Base-by-base conservation (phyloP, 2,329 filamentous ascomycete species). In the Aspergillus oerlinghausenensis region DNA sequence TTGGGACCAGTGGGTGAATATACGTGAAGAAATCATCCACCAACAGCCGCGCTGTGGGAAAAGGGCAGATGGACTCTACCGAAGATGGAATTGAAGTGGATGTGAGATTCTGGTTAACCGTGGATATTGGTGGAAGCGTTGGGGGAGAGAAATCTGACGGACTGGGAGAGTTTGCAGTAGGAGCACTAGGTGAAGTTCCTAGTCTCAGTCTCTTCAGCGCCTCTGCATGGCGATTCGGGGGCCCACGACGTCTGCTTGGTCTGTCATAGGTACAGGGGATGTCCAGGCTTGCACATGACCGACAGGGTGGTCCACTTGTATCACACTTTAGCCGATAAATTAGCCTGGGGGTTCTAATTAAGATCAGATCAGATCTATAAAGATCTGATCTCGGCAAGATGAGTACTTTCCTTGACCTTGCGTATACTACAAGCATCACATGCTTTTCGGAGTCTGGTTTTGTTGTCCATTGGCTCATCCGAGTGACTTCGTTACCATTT, bases 231-330 rank as follows among this genome's bases (percentile, higher is more conserved):
- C 82, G 76, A 65, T 88, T 88, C 32, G 85, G 84, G 38, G 86
- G 86, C 4, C 86, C 86, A 65, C 86, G 78, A 57, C 86, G 79
- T 56, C 83, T 79, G 67, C 82, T 86, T 26, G 84, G 84, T 60
- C 85, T 77, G 50, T 86, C 79, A 68, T 86, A 88, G 56, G 85
- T 88, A 69, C 86, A 88, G 26, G 84, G 84, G 50, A 88, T 87
- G 60, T 87, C 84, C 61, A 88, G 77, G 52, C 82, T 80, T 45
- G 82, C 78, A 71, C 86, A 88, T 49, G 85, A 85, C 67, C 82
- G 77, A 74, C 86, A 88, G 49, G 86, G 85, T 28, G 84, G 84
- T n/a, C 84, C 84, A 43, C 79, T 79, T 65, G 86, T 83, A 67
- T 88, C 85, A 73, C 86, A 88, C 82, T 87, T 59, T 52, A 49